Evolutionary conservation across 371 early-diverging fungal species (phyloP), one percentile per base, ranked within the genome.

Genomic region (Mortierella sp.): DNA sequence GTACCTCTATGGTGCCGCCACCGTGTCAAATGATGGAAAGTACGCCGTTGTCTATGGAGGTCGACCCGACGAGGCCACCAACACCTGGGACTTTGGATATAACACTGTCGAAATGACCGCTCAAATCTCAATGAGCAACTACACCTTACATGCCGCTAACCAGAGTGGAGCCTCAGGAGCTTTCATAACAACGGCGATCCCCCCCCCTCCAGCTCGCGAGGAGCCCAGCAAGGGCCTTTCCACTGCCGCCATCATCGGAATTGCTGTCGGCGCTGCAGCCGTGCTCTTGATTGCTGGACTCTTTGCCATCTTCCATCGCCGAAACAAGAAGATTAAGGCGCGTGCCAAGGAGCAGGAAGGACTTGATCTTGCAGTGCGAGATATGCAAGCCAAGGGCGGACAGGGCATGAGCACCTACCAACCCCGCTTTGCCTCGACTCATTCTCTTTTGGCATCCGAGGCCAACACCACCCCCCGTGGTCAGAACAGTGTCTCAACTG

Each of bases 241-340:
- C 1, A 81, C 84, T 7, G 58, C 76, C 7, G 84, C 88, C 50
- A 84, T 88, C 63, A 80, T 88, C 28, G 88, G 84, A 7, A 84
- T 83, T 26, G 88, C 79, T 44, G 76, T 88, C n/a, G 84, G 82
- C 13, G 88, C 80, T 5, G 75, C 77, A 2, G 88, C 81, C 0
- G 24, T 84, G 31, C 13, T 88, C 58, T 74, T 88, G 75, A 70
- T 88, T 9, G 68, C 72, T 31, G 77, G 28, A 16, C 47, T 87
- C 31, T 74, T 80, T 16, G 21, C 50, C 8, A 52, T 82, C 31
- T 81, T 86, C 48, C 82, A 86, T 4, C 81, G 82, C 19, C 80
- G 86, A 26, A 82, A 78, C 78, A 82, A 82, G 63, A 79, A 78
- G 70, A 77, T 86, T 54, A 47, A 86, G 60, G 76, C 71, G 52